phyloP scores from a whole-genome alignment of 768 basidiomycete genomes.

The Leucosporidium creatinivorum region DNA sequence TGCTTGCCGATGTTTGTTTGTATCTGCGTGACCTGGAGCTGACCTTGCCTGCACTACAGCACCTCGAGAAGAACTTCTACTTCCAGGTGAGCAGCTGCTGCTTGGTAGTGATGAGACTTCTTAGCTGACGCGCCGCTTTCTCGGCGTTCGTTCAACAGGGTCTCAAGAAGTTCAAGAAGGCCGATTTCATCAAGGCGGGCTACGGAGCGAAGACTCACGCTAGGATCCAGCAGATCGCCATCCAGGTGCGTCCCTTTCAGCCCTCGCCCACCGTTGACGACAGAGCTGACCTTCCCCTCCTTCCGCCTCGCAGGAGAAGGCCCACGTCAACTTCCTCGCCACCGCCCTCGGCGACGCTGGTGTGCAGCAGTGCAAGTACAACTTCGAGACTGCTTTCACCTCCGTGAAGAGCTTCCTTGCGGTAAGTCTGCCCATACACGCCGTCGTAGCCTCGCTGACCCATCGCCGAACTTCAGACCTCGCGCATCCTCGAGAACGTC shows the following conservation, averaged over 20 bases:
- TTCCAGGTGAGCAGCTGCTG: constrained; percentile 2
- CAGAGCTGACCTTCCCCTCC: too few relatives aligned
- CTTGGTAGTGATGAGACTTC: constrained; percentile 1
- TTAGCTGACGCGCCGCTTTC: too few relatives aligned
- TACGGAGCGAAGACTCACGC: constrained; percentile 1
- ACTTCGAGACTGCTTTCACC: not conserved
- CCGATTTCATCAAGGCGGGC: constrained; percentile 21
- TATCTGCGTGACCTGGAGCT: not conserved
- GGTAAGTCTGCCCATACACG: too few relatives aligned
- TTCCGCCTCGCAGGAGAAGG: constrained; percentile 4
- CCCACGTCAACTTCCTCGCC: constrained; percentile 18
- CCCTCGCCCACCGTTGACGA: too few relatives aligned
- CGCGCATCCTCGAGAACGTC: constrained; percentile 23
- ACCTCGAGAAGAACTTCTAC: constrained; percentile 6
- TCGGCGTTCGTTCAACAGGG: not conserved
- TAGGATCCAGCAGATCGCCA: not conserved
- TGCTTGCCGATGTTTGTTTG: not conserved
- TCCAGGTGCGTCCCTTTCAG: not conserved
- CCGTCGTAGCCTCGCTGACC: too few relatives aligned
- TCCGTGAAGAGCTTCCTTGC: too few relatives aligned
- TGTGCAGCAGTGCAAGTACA: constrained; percentile 5
- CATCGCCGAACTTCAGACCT: too few relatives aligned
- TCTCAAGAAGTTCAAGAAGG: constrained; percentile 16
- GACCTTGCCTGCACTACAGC: not conserved
- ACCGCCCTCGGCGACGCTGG: constrained; percentile 10